These are phyloP conservation scores for Penicillium daleae DNA, from an alignment of 495 filamentous ascomycete species.

Conservation along the genomic window DNA sequence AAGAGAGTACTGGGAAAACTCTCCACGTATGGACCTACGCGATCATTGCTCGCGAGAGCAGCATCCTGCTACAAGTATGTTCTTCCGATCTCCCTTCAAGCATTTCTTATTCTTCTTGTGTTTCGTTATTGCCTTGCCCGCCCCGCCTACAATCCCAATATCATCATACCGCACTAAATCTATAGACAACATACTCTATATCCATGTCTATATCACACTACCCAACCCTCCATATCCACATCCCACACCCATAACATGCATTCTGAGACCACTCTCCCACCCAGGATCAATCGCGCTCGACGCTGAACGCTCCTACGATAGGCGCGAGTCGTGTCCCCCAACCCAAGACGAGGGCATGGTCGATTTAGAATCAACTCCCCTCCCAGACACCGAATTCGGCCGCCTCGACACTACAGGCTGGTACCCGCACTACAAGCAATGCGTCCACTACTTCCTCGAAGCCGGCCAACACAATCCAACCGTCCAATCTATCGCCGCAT, in stretches of 20 bases:
- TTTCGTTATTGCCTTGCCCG: background rate
- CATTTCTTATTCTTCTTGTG: background rate
- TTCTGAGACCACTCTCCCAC: conserved; percentile 31
- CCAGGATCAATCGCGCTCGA: conserved; percentile 31
- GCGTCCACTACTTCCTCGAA: conserved; percentile 85
- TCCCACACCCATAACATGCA: conserved; percentile 14
- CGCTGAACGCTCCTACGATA: conserved; percentile 34
- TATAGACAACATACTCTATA: background rate
- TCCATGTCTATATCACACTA: background rate
- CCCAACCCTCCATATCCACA: background rate
- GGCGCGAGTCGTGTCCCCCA: conserved; percentile 21
- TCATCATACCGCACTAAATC: background rate
- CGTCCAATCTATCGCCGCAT: conserved; percentile 88
- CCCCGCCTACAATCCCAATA: background rate
- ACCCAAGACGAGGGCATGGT: conserved; percentile 17
- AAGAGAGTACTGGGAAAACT: conserved; percentile 45
- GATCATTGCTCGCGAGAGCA: conserved; percentile 37
- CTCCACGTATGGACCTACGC: conserved; percentile 37
- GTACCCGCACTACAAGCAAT: conserved; percentile 86
- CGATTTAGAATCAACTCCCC: conserved; percentile 12
- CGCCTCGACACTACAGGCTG: conserved; percentile 78
- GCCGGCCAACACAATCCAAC: conserved; percentile 74
- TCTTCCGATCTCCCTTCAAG: background rate
- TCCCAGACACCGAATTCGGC: conserved; percentile 37
- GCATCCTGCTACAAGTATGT: conserved; percentile 41